phyloP scores from a whole-genome alignment of 2,329 filamentous ascomycete genomes.

The Penicillium sumatraense region DNA sequence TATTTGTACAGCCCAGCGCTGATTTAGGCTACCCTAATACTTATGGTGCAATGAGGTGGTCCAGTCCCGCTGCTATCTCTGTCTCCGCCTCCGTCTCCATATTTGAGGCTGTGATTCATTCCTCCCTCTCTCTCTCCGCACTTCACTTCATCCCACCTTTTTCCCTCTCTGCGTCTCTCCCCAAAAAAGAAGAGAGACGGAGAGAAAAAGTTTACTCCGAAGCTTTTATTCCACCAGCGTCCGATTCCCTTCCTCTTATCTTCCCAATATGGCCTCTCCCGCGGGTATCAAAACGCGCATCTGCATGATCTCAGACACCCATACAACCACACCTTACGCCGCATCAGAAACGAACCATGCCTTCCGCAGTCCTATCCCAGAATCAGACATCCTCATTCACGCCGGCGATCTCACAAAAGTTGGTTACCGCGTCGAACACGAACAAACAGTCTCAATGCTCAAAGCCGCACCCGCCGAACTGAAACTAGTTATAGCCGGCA shows the following conservation, averaged over 20 bases:
- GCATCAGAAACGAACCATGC: slow-evolving; percentile 25
- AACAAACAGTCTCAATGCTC: slow-evolving; percentile 53
- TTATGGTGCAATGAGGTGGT: too few relatives aligned
- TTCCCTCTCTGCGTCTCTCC: background rate
- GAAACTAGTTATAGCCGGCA: slow-evolving; percentile 67
- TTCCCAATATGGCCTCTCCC: slow-evolving; percentile 9
- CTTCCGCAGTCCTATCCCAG: slow-evolving; percentile 52
- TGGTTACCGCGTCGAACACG: slow-evolving; percentile 54
- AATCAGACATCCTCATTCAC: slow-evolving; percentile 60
- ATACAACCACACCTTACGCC: slow-evolving; percentile 34
- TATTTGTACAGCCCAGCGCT: too few relatives aligned
- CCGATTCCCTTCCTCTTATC: background rate
- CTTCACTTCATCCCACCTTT: background rate
- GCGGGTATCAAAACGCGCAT: slow-evolving; percentile 44
- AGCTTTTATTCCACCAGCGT: background rate
- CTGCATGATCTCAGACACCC: slow-evolving; percentile 50
- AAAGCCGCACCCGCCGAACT: slow-evolving; percentile 55
- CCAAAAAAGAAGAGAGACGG: too few relatives aligned
- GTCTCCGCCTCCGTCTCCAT: background rate
- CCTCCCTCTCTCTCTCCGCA: background rate
- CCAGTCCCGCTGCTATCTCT: background rate
- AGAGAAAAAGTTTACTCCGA: background rate
- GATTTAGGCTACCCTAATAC: too few relatives aligned
- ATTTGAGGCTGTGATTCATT: background rate
- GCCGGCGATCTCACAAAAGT: slow-evolving; percentile 63